Percentiles rank a stretch among this genome's conserved stretches.
These are phyloP conservation scores for Didymella pomorum DNA, from an alignment of 2,329 filamentous ascomycete species.

Conservation along the genomic window DNA sequence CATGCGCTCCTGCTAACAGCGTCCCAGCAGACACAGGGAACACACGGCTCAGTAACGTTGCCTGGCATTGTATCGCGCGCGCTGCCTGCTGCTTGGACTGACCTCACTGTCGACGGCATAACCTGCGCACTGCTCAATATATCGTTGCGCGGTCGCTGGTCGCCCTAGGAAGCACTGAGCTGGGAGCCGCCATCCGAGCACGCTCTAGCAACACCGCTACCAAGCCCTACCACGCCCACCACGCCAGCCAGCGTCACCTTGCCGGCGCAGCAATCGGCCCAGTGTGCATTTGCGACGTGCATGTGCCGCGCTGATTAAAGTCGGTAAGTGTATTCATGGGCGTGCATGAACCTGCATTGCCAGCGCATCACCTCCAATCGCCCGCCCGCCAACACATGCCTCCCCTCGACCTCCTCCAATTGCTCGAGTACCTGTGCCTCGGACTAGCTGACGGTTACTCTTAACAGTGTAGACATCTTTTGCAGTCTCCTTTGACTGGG, in stretches of 20 bases:
- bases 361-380: slow-evolving; percentile 56
- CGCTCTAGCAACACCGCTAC: slow-evolving; percentile 24
- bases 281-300: slow-evolving; percentile 44
- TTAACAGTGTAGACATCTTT: slow-evolving; percentile 42
- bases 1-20: slow-evolving; percentile 36
- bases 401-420: slow-evolving; percentile 48
- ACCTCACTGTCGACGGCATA: slow-evolving; percentile 30
- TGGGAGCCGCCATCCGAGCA: slow-evolving; percentile 32
- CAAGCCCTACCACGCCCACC: slow-evolving; percentile 13
- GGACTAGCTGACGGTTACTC: slow-evolving; percentile 49
- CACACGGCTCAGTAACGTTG: slow-evolving; percentile 34
- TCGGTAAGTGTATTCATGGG: slow-evolving; percentile 47
- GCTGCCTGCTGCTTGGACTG: slow-evolving; percentile 30
- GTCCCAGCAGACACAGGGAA: slow-evolving; percentile 30
- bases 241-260: slow-evolving; percentile 32
- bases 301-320: slow-evolving; percentile 46
- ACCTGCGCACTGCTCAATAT: slow-evolving; percentile 43
- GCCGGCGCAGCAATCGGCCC: slow-evolving; percentile 35
- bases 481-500: slow-evolving; percentile 43
- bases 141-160: slow-evolving; percentile 31
- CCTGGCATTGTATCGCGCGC: slow-evolving; percentile 34
- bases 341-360: slow-evolving; percentile 54
- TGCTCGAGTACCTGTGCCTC: slow-evolving; percentile 43
- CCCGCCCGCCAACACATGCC: slow-evolving; percentile 51
- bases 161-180: slow-evolving; percentile 28